These are phyloP conservation scores for Colletotrichum caudatum DNA, from an alignment of 2,329 filamentous ascomycete genomes.

Conservation along the genomic window DNA sequence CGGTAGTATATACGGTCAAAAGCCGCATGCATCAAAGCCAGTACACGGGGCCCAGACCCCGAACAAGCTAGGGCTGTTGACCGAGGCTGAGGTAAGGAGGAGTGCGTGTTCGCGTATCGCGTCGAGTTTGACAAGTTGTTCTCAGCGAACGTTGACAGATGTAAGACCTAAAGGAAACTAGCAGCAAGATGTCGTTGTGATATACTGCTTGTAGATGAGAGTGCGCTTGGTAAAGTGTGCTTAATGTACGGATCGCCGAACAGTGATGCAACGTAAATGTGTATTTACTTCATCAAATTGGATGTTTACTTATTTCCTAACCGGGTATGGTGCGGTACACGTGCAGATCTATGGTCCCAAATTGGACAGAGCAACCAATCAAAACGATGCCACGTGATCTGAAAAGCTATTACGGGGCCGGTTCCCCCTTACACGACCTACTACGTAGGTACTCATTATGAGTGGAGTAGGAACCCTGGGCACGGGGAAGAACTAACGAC, in stretches of 20 bases:
- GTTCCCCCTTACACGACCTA: neutral
- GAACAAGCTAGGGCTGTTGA: neutral
- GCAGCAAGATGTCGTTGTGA: neutral
- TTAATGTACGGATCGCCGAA: neutral
- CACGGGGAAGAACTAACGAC: neutral
- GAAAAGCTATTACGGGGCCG: neutral
- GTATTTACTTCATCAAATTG: neutral
- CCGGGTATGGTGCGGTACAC: constrained; percentile 11
- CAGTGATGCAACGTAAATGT: neutral
- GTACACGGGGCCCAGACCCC: too few relatives aligned
- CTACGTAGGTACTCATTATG: too few relatives aligned
- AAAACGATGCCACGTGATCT: neutral
- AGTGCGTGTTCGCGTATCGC: neutral
- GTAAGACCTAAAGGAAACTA: neutral
- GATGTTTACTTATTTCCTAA: constrained; percentile 29
- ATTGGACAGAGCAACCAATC: neutral
- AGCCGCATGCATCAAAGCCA: too few relatives aligned
- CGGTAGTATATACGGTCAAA: neutral
- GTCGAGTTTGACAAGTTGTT: neutral
- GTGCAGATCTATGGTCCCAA: too few relatives aligned
- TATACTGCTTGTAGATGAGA: neutral
- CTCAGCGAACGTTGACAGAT: neutral
- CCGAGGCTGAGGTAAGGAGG: neutral
- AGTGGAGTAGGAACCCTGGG: neutral
- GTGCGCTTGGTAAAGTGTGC: neutral